These are phyloP conservation scores for Salvia splendens DNA, from an alignment of 257 asterid species.

Conservation along the genomic window DNA sequence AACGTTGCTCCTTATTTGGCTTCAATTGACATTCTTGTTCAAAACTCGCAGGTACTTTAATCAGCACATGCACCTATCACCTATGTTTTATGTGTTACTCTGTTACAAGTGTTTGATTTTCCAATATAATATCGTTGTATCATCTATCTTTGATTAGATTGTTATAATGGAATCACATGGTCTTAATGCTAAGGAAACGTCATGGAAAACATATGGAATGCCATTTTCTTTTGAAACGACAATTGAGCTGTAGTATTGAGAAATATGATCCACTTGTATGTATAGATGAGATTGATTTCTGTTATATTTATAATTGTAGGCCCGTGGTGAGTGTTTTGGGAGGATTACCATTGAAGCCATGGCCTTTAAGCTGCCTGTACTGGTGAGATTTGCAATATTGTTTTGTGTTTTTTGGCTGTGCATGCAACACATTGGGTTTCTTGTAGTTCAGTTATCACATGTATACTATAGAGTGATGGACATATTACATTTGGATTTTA, in stretches of 20 bases:
- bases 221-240: constrained; percentile 1
- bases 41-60: constrained; percentile 83
- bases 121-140: constrained; percentile 5
- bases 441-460: background rate
- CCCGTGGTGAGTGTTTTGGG: constrained; percentile 97
- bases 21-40: constrained; percentile 86
- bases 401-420: constrained; percentile 11
- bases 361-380: constrained; percentile 96
- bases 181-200: background rate
- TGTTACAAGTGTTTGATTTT: constrained; percentile 9
- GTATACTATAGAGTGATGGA: background rate
- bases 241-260: constrained; percentile 12
- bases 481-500: background rate
- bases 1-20: constrained; percentile 93
- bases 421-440: constrained; percentile 16
- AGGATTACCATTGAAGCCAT: constrained; percentile 98
- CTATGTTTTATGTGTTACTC: background rate
- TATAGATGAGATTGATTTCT: constrained; percentile 18
- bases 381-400: constrained; percentile 52
- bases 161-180: background rate
- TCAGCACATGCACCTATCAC: background rate
- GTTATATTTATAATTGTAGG: constrained; percentile 46
- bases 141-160: background rate
- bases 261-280: constrained; percentile 17
- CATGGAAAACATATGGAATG: background rate